Evolutionary conservation across 108 stramenopile genomes (phyloP), one percentile per base, ranked within the genome.

Genomic region (Fistulifera pelliculosa): DNA sequence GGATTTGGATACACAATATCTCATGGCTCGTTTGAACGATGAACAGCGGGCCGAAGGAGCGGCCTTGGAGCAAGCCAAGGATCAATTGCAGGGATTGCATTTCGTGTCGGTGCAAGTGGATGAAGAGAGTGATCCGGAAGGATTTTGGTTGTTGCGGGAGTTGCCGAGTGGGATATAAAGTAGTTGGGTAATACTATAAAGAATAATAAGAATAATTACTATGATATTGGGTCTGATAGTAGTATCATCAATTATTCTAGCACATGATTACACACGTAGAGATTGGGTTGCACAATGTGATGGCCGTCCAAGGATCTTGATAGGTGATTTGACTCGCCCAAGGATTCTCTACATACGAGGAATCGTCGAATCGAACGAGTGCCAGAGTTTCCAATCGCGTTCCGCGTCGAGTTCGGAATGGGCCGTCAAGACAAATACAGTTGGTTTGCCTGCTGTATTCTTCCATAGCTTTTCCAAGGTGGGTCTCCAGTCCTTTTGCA

Each of bases 111-210:
- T 97, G 39, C 96, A 97, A 66, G 61, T 57, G 38, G 88, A 90
- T 48, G 90, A 91, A 55, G 93, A 95, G 21, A 76, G 78, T 50
- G 93, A 93, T 57, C 93, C 94, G 18, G 89, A 83, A 49, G 96
- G 96, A 51, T 95, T 97, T 73, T 97, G 93, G 93, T 73, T 97
- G 62, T 66, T 97, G 42, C 79, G 87, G 56, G 84, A 90, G 39
- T 69, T 87, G 47, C 89, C 89, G 28, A 56, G 52, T 38, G 65
- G 64, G 14, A 70, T 80, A 15, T 80, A 74, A 47, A 41, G 11
- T 13, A 16, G 54, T 22, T 41, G 53, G 52, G 11, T 11, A 11
- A 41, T 13, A 41, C 14, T 13, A 41, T 13, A 14, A 13, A 41
- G 40, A 11, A 13, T 41, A 41, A 13, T 13, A 13, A 13, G 11